Conservation (phyloP, 768 basidiomycete species). For the Russula vinacea region DNA sequence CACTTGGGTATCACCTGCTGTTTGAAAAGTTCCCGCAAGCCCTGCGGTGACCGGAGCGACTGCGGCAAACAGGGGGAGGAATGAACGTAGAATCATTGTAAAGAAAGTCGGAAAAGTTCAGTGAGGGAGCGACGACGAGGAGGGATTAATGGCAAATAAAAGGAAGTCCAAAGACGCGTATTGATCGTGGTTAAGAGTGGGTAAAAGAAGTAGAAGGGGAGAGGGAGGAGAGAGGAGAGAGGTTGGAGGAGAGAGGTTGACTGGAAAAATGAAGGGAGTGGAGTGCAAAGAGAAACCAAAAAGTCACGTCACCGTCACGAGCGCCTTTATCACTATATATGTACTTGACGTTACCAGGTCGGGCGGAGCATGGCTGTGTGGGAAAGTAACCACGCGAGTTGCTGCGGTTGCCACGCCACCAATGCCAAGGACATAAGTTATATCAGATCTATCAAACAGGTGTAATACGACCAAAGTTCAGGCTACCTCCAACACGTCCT, state of each 20-base stretch:
- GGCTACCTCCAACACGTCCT: constrained; percentile 9
- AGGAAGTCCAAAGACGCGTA: background rate
- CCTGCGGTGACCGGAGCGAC: constrained; percentile 32
- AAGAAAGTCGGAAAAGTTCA: background rate
- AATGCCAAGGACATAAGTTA: background rate
- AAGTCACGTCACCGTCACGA: background rate
- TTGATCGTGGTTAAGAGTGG: background rate
- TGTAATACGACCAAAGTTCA: background rate
- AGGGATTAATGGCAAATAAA: background rate
- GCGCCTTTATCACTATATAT: background rate
- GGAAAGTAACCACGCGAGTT: too few relatives aligned
- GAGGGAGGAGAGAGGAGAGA: background rate
- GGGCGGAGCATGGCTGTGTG: too few relatives aligned
- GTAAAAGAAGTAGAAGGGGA: background rate
- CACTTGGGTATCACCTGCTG: constrained; percentile 43
- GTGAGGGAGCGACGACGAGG: constrained; percentile 5
- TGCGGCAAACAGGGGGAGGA: constrained; percentile 47
- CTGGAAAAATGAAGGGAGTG: background rate
- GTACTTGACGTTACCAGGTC: too few relatives aligned
- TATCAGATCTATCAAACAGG: background rate
- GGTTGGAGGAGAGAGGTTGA: background rate
- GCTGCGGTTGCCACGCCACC: too few relatives aligned
- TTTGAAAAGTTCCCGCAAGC: constrained; percentile 35
- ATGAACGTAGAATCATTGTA: constrained; percentile 33
- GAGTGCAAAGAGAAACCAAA: background rate